phyloP scores from a whole-genome alignment of 2,329 filamentous ascomycete genomes.

The Trichoderma atroviride region DNA sequence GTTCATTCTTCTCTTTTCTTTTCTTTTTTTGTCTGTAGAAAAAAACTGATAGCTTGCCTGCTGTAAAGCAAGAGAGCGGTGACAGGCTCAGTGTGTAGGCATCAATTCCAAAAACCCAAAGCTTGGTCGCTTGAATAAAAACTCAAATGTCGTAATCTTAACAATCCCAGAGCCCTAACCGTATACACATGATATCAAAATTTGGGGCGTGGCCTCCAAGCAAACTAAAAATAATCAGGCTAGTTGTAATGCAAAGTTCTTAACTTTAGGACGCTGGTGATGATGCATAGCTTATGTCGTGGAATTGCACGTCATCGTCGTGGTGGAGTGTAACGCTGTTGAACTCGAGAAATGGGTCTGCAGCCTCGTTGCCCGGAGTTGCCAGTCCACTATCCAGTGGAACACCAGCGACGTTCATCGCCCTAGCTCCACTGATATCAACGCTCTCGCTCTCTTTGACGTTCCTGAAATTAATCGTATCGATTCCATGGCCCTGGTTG shows the following conservation, averaged over 20 bases:
- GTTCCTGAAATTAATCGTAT: slow-evolving; percentile 96
- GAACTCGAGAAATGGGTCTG: slow-evolving; percentile 97
- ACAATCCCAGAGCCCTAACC: slow-evolving; percentile 15
- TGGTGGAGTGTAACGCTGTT: slow-evolving; percentile 98
- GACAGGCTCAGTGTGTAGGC: slow-evolving; percentile 10
- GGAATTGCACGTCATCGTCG: slow-evolving; percentile 75
- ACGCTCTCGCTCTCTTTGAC: slow-evolving; percentile 97
- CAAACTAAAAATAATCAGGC: slow-evolving; percentile 3
- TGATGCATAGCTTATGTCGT: slow-evolving; percentile 31
- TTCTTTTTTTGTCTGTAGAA: neutral
- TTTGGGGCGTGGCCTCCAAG: neutral
- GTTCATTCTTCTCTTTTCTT: neutral
- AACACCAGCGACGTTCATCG: slow-evolving; percentile 69
- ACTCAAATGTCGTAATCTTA: slow-evolving; percentile 23
- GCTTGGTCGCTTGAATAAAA: slow-evolving; percentile 19
- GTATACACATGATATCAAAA: slow-evolving; percentile 24
- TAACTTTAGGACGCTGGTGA: slow-evolving; percentile 7
- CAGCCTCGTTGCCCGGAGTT: slow-evolving; percentile 79
- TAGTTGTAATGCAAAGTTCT: neutral
- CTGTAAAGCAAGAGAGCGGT: slow-evolving; percentile 13
- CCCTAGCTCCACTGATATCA: slow-evolving; percentile 69
- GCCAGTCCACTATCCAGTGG: slow-evolving; percentile 82
- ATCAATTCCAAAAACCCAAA: slow-evolving; percentile 16
- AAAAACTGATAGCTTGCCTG: slow-evolving; percentile 12
- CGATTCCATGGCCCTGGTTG: slow-evolving; percentile 83